Conservation (phyloP, 495 filamentous ascomycete genomes). For the Pseudotulostoma volvatum region DNA sequence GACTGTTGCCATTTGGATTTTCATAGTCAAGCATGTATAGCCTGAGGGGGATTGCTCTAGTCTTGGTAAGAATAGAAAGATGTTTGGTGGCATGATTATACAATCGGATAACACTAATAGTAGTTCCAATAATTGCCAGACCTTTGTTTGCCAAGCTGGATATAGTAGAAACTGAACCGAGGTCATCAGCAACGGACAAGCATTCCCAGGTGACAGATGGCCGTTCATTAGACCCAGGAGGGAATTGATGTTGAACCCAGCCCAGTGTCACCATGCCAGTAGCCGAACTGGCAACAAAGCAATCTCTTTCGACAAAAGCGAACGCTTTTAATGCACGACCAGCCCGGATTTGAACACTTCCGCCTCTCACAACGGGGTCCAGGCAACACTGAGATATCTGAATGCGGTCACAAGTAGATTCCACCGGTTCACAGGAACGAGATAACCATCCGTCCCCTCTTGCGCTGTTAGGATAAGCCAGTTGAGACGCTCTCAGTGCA, state of each 20-base stretch:
- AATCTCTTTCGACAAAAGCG: constrained; percentile 40
- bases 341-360: constrained; percentile 8
- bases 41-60: constrained; percentile 13
- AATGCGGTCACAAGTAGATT: no score
- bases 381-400: not conserved
- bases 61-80: constrained; percentile 10
- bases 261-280: constrained; percentile 45
- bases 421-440: no score
- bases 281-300: constrained; percentile 41
- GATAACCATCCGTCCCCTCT: no score
- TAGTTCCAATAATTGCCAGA: constrained; percentile 23
- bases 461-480: not conserved
- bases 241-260: constrained; percentile 5
- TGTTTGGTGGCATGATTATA: constrained; percentile 22
- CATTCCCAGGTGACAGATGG: constrained; percentile 16
- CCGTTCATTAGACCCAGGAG: constrained; percentile 3
- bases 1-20: not conserved
- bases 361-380: not conserved
- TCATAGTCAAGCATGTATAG: constrained; percentile 14
- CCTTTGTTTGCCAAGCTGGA: constrained; percentile 13
- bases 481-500: constrained; percentile 23
- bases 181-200: constrained; percentile 16
- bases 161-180: constrained; percentile 17
- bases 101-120: constrained; percentile 15
- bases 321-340: constrained; percentile 45